Percentiles rank a stretch among this genome's conserved stretches.
phyloP scores from a whole-genome alignment of 352 stramenopile species.

The Aphanomyces stellatus region DNA sequence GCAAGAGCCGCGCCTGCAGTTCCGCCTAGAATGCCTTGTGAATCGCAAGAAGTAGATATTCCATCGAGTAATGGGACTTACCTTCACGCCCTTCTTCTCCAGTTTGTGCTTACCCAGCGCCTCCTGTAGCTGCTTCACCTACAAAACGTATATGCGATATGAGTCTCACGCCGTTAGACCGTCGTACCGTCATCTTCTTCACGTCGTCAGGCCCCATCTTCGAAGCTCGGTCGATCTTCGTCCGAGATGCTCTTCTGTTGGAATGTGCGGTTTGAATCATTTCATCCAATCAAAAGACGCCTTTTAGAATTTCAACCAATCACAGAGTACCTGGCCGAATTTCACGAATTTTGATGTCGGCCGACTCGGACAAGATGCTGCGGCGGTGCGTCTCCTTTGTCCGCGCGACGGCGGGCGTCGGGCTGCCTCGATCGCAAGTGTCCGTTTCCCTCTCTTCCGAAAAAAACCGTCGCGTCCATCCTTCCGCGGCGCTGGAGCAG shows the following conservation, averaged over 20 bases:
- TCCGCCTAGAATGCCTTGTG: slow-evolving; percentile 21
- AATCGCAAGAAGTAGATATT: background rate
- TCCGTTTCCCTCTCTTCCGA: slow-evolving; percentile 31
- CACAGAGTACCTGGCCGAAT: too few relatives aligned
- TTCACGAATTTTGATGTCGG: background rate
- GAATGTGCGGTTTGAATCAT: background rate
- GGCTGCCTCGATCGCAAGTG: slow-evolving; percentile 30
- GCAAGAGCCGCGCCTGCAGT: slow-evolving; percentile 31
- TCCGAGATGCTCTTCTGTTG: background rate
- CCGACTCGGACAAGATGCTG: background rate
- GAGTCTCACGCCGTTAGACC: background rate
- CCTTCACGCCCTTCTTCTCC: slow-evolving; percentile 35
- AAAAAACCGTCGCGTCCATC: slow-evolving; percentile 39
- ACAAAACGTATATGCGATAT: too few relatives aligned
- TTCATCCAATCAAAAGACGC: background rate
- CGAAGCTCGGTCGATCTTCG: background rate
- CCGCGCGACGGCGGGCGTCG: slow-evolving; percentile 9
- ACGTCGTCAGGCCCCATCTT: background rate
- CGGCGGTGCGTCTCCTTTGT: slow-evolving; percentile 4
- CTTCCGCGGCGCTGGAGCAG: slow-evolving; percentile 32
- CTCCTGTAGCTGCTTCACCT: slow-evolving; percentile 50
- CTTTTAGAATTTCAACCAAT: background rate
- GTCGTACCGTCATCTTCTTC: slow-evolving; percentile 2
- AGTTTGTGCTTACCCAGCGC: slow-evolving; percentile 36
- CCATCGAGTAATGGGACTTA: background rate